phyloP scores from a whole-genome alignment of 768 basidiomycete genomes.

The Suillus discolor region DNA sequence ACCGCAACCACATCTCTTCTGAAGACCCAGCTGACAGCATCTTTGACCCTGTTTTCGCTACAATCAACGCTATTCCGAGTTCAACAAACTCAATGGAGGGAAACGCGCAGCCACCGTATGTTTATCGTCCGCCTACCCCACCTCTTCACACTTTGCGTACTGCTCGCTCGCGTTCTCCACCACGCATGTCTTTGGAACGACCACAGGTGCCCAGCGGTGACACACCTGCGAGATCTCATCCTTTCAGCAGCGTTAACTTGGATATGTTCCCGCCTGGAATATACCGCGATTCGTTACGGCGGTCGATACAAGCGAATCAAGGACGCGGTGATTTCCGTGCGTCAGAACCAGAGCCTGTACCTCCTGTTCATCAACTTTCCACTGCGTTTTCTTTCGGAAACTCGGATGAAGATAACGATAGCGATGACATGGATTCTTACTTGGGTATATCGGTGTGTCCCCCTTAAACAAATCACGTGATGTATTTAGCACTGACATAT shows the following conservation, averaged over 20 bases:
- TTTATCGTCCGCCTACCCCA: background rate
- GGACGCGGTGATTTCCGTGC: slow-evolving; percentile 9
- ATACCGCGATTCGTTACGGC: slow-evolving; percentile 33
- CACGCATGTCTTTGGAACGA: background rate
- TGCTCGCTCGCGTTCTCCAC: slow-evolving; percentile 2
- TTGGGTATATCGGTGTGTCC: background rate
- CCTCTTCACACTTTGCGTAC: slow-evolving; percentile 1
- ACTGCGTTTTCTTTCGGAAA: slow-evolving; percentile 1
- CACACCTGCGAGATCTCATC: slow-evolving; percentile 20
- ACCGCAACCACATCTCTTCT: background rate
- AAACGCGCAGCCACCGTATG: background rate
- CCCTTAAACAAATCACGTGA: background rate
- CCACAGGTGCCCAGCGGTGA: background rate
- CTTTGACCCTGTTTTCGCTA: background rate
- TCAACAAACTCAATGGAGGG: background rate
- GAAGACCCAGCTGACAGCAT: background rate
- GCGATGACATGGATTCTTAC: slow-evolving; percentile 7
- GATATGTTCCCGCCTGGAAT: slow-evolving; percentile 34
- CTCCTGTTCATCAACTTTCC: background rate
- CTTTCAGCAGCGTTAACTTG: slow-evolving; percentile 33
- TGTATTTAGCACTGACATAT: background rate
- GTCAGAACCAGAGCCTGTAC: background rate
- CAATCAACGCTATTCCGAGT: background rate
- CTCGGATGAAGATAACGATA: slow-evolving; percentile 9
- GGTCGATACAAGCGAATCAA: slow-evolving; percentile 20